These are phyloP conservation scores for Cercophora newfieldiana DNA, from an alignment of 495 filamentous ascomycete species.

Conservation along the genomic window DNA sequence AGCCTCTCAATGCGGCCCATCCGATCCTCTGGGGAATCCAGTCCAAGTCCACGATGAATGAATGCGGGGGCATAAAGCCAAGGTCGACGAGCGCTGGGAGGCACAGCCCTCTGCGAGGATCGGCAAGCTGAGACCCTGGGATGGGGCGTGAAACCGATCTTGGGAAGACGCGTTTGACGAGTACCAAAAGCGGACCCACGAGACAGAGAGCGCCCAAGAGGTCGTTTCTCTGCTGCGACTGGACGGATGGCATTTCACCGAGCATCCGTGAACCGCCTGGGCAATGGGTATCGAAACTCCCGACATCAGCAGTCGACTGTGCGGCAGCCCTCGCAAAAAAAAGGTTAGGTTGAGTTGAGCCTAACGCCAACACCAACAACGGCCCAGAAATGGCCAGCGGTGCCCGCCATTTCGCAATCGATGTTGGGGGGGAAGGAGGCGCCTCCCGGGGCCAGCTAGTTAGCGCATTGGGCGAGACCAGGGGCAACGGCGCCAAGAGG, in stretches of 20 bases:
- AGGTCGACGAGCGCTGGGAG: constrained; percentile 17
- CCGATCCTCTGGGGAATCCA: constrained; percentile 20
- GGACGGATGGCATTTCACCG: background rate
- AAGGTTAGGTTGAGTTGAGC: background rate
- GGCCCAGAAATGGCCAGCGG: background rate
- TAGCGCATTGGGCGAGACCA: background rate
- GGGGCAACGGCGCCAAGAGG: background rate
- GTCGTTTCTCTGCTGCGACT: constrained; percentile 4
- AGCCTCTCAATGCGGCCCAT: constrained; percentile 13
- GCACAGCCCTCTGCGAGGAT: constrained; percentile 35
- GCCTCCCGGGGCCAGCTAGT: background rate
- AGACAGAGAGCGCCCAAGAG: background rate
- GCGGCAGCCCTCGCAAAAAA: background rate
- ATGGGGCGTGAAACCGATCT: constrained; percentile 38
- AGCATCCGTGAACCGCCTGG: background rate
- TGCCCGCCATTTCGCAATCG: background rate
- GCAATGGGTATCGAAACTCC: background rate
- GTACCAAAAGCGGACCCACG: background rate
- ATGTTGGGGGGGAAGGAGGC: background rate
- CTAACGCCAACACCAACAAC: too few relatives aligned
- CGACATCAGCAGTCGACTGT: background rate
- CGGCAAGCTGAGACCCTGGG: constrained; percentile 40
- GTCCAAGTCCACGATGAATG: background rate
- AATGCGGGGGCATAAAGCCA: background rate
- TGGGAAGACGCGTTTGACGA: constrained; percentile 12